Conservation (phyloP, 495 filamentous ascomycete species). For the Neurospora discreta region DNA sequence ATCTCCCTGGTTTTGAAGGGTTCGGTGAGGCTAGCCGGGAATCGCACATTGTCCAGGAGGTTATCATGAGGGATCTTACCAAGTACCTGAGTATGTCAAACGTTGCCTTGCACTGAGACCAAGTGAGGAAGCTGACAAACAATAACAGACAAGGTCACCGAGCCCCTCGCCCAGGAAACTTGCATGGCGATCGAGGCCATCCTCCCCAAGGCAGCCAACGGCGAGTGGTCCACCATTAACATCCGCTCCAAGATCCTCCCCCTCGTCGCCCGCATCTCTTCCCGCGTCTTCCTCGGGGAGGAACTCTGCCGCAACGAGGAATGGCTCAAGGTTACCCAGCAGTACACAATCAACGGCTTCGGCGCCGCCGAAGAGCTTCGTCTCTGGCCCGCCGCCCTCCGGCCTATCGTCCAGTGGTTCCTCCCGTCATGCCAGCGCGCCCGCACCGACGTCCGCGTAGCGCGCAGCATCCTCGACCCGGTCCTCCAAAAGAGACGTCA, state of each 20-base stretch:
- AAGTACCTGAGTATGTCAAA: slow-evolving; percentile 29
- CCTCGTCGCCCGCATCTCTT: slow-evolving; percentile 32
- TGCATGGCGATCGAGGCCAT: slow-evolving; percentile 23
- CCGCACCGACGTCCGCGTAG: slow-evolving; percentile 10
- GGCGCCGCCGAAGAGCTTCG: slow-evolving; percentile 20
- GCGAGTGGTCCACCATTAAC: slow-evolving; percentile 19
- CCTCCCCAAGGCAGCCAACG: slow-evolving; percentile 6
- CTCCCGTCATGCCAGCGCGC: slow-evolving; percentile 19
- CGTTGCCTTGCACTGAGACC: neutral
- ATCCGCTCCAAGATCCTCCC: slow-evolving; percentile 12
- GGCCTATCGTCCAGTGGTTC: slow-evolving; percentile 24
- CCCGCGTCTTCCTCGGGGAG: slow-evolving; percentile 37
- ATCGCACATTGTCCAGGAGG: slow-evolving; percentile 22
- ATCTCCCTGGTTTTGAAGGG: slow-evolving; percentile 37
- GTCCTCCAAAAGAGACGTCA: slow-evolving; percentile 18
- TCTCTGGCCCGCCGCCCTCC: slow-evolving; percentile 21
- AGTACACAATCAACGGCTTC: slow-evolving; percentile 26
- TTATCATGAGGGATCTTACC: slow-evolving; percentile 36
- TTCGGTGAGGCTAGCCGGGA: slow-evolving; percentile 19
- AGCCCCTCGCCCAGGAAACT: slow-evolving; percentile 32
- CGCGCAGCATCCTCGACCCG: slow-evolving; percentile 14
- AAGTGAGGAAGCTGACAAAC: neutral
- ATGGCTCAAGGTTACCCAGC: slow-evolving; percentile 31
- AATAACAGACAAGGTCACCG: slow-evolving; percentile 19
- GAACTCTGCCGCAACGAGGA: slow-evolving; percentile 32